A percentile compares a stretch with the other conserved stretches of the same genome.
phyloP scores from a whole-genome alignment of 208 protist species.

The Acanthamoeba polyphaga region DNA sequence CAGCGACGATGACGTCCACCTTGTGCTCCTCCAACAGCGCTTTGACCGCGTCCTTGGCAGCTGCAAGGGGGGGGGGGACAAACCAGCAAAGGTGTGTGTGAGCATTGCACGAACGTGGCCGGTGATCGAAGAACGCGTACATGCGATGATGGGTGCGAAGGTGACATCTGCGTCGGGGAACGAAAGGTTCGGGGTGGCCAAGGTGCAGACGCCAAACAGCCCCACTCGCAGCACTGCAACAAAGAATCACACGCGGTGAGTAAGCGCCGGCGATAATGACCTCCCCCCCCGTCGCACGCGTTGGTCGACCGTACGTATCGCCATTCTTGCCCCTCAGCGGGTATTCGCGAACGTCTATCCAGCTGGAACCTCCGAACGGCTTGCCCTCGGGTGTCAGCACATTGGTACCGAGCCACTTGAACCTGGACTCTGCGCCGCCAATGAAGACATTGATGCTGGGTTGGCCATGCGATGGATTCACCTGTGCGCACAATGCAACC shows the following conservation, averaged over 20 bases:
- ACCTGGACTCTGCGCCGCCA: constrained; percentile 6
- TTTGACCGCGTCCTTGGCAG: constrained; percentile 17
- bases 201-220: constrained; percentile 19
- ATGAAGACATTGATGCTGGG: neutral
- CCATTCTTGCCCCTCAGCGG: neutral
- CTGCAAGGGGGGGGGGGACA: neutral
- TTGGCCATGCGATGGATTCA: too few relatives aligned
- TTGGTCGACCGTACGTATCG: too few relatives aligned
- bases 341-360: constrained; percentile 59
- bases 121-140: neutral
- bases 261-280: neutral
- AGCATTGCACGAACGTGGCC: neutral
- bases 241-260: neutral
- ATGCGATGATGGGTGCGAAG: constrained; percentile 28
- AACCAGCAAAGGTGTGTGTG: neutral
- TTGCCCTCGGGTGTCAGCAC: constrained; percentile 53
- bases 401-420: constrained; percentile 68
- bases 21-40: constrained; percentile 14
- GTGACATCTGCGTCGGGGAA: constrained; percentile 51
- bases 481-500: too few relatives aligned
- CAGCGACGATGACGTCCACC: constrained; percentile 39
- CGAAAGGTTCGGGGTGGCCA: constrained; percentile 58
- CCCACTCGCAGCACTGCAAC: constrained; percentile 17
- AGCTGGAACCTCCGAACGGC: constrained; percentile 41
- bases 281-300: too few relatives aligned